Conservation (phyloP, 768 basidiomycete species). For the Phanerodontia chrysosporium region DNA sequence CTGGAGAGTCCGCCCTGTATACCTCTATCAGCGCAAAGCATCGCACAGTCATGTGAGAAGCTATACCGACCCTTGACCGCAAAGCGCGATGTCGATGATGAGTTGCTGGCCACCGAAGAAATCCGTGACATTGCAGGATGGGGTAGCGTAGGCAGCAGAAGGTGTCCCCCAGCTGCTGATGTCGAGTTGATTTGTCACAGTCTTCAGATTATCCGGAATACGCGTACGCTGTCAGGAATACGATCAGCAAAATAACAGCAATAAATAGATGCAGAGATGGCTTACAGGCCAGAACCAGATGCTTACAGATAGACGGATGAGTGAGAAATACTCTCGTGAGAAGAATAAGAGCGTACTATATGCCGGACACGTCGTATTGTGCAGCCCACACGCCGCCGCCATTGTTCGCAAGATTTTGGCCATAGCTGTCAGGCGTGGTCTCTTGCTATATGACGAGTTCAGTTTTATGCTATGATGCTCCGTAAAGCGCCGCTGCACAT, state of each 20-base stretch:
- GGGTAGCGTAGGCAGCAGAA: slow-evolving; percentile 33
- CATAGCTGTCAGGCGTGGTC: slow-evolving; percentile 34
- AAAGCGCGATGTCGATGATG: slow-evolving; percentile 53
- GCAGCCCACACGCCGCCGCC: slow-evolving; percentile 66
- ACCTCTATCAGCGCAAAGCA: neutral
- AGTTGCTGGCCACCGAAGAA: slow-evolving; percentile 47
- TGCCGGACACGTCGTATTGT: slow-evolving; percentile 56
- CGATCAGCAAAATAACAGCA: too few species aligned
- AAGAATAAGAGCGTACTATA: slow-evolving; percentile 30
- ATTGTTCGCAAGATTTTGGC: slow-evolving; percentile 35
- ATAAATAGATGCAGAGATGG: neutral
- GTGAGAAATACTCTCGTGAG: neutral
- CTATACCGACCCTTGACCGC: slow-evolving; percentile 42
- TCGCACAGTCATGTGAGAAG: neutral
- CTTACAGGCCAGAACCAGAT: slow-evolving; percentile 49
- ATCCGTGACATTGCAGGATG: slow-evolving; percentile 38
- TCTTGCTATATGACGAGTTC: slow-evolving; percentile 15
- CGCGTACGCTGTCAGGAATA: slow-evolving; percentile 27
- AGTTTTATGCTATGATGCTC: neutral
- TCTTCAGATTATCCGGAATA: slow-evolving; percentile 32
- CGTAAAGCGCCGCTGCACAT: neutral
- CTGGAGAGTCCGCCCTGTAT: slow-evolving; percentile 50
- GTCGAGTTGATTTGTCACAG: slow-evolving; percentile 30
- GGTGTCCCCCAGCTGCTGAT: slow-evolving; percentile 42
- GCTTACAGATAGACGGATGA: slow-evolving; percentile 17